Conservation (phyloP, 495 filamentous ascomycete species). For the Penicillium cinerascens region DNA sequence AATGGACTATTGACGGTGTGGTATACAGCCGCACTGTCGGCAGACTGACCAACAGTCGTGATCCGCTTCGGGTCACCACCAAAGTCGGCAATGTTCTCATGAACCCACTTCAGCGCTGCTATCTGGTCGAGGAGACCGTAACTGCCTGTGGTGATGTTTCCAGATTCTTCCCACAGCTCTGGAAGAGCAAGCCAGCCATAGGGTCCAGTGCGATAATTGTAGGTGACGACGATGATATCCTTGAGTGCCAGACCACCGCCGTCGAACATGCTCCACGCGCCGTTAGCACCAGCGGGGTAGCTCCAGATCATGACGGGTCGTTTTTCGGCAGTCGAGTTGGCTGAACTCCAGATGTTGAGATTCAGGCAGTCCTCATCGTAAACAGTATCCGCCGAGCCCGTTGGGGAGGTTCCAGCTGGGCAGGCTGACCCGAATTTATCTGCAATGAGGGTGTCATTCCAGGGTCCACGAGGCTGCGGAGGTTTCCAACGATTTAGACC, state of each 20-base stretch:
- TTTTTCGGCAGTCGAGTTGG: slow-evolving; percentile 18
- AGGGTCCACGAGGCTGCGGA: slow-evolving; percentile 3
- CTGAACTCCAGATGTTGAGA: slow-evolving; percentile 14
- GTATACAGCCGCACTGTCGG: slow-evolving; percentile 42
- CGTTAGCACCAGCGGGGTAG: too few relatives aligned
- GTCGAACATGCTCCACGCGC: neutral
- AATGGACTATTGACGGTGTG: slow-evolving; percentile 30
- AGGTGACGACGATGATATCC: slow-evolving; percentile 59
- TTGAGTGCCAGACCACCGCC: slow-evolving; percentile 31
- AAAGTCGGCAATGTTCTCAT: slow-evolving; percentile 52
- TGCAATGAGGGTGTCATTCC: neutral
- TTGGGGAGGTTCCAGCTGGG: neutral
- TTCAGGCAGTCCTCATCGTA: slow-evolving; percentile 15
- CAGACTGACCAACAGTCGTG: slow-evolving; percentile 42
- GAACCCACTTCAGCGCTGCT: slow-evolving; percentile 49
- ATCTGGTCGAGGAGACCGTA: slow-evolving; percentile 24
- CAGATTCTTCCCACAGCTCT: slow-evolving; percentile 42
- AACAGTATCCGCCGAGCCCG: neutral
- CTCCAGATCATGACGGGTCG: neutral
- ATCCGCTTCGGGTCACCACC: slow-evolving; percentile 56
- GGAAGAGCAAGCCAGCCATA: slow-evolving; percentile 65
- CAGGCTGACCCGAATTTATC: too few relatives aligned
- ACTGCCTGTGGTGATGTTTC: slow-evolving; percentile 47
- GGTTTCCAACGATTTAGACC: slow-evolving; percentile 14
- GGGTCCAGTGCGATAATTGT: slow-evolving; percentile 68